A percentile compares a stretch with the other conserved stretches of the same genome.
Evolutionary conservation across 257 asterid genomes (phyloP).

Genomic region (Gentiana macrophylla): DNA sequence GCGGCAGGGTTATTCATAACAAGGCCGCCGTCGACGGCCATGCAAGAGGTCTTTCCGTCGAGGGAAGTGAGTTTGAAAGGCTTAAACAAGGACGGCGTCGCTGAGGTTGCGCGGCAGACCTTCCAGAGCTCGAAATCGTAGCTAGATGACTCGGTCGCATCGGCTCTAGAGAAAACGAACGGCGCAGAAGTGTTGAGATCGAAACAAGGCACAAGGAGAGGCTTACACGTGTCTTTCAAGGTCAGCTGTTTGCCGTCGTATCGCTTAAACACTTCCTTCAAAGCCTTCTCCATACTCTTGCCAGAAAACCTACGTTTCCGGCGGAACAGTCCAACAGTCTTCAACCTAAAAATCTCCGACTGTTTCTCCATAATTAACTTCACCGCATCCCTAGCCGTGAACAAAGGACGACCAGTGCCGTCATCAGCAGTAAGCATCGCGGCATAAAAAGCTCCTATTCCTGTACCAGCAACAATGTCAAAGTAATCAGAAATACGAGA

Average conservation of each 20-base stretch:
- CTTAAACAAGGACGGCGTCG: constrained; percentile 68
- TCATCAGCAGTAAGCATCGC: constrained; percentile 66
- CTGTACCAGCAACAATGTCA: constrained; percentile 77
- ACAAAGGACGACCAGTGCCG: constrained; percentile 65
- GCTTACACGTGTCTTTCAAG: constrained; percentile 72
- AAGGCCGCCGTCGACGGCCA: constrained; percentile 28
- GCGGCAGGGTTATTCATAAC: constrained; percentile 78
- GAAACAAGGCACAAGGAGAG: constrained; percentile 71
- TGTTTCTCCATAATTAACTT: constrained; percentile 38
- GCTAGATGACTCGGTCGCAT: constrained; percentile 66
- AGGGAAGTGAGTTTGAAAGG: constrained; percentile 51
- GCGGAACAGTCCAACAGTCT: constrained; percentile 35
- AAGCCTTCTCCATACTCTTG: constrained; percentile 46
- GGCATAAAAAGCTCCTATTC: constrained; percentile 74
- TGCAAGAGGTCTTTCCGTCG: constrained; percentile 67
- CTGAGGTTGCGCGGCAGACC: constrained; percentile 86
- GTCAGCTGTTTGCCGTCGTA: constrained; percentile 46
- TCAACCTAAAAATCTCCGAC: constrained; percentile 29
- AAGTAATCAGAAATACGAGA: constrained; percentile 68
- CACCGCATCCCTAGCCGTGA: constrained; percentile 53
- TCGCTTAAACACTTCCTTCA: constrained; percentile 49
- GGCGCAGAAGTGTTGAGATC: constrained; percentile 24
- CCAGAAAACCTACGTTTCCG: constrained; percentile 43
- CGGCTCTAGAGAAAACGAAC: constrained; percentile 77
- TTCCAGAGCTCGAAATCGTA: constrained; percentile 76